Base-by-base conservation (phyloP, 768 basidiomycete genomes). In the Lactarius quietus region DNA sequence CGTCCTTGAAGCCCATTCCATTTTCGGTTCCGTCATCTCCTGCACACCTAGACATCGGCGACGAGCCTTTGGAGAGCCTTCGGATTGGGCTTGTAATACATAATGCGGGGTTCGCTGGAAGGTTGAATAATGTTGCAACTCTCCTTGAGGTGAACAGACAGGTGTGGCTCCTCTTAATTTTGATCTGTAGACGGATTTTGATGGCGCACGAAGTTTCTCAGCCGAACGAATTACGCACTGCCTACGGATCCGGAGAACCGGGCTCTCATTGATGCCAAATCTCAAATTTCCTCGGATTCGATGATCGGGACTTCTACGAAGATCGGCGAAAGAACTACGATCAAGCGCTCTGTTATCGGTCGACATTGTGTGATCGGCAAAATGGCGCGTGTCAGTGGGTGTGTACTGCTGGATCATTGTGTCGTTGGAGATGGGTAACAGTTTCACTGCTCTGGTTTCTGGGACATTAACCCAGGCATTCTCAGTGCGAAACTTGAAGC, bases 331-430 rank as follows among this genome's bases (percentile, higher is more conserved):
- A 84, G 86, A 57, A 84, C 89, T 12, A 86, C 79, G 29, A 88
- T 97, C 72, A 96, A 87, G 64, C 81, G 82, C 68, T 79, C 77
- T 28, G 75, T 84, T 35, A 78, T 85, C 35, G 83, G 84, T 29
- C 76, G 80, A 41, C 93, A 95, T 73, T 95, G 93, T 69, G 77
- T 86, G 18, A 89, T 95, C 60, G 93, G 93, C 3, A 89, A 85
- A 74, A 88, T 88, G 81, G 89, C 84, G n/a, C 92, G 86, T 74
- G 86, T 98, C 55, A 81, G 80, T 3, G 90, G 91, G 14, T 95
- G 90, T 69, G 83, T 96, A 8, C 74, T 98, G 28, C 81, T 95
- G 68, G 95, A 97, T 72, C 94, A 96, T 71, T 95, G 94, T 70
- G 83, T 91, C 5, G 78, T 98, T 15, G 90, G 84, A 51, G 93